phyloP scores from a whole-genome alignment of 805 yeast genomes.

The Hanseniaspora valbyensis region DNA sequence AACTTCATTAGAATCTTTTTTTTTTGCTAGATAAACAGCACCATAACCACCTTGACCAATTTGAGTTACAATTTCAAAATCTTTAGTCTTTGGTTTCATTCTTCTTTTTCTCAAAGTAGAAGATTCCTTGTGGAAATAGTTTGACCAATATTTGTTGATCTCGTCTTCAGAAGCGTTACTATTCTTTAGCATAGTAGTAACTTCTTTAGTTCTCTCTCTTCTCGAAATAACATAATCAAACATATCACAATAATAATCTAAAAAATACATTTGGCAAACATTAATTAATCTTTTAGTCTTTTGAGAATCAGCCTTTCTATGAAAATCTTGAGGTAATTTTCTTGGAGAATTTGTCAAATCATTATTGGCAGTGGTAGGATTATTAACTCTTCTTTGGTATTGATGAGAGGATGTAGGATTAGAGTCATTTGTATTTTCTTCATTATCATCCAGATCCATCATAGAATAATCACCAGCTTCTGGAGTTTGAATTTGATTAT shows the following conservation, averaged over 20 bases:
- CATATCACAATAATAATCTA: slow-evolving; percentile 92
- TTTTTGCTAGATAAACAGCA: slow-evolving; percentile 91
- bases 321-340: slow-evolving; percentile 37
- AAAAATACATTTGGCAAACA: slow-evolving; percentile 85
- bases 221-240: slow-evolving; percentile 84
- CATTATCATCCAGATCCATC: slow-evolving; percentile 28
- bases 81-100: slow-evolving; percentile 84
- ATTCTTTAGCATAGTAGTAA: slow-evolving; percentile 42
- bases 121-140: slow-evolving; percentile 74
- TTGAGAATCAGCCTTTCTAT: slow-evolving; percentile 49
- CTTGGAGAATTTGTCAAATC: slow-evolving; percentile 28
- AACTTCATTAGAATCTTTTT: slow-evolving; percentile 86
- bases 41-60: slow-evolving; percentile 99
- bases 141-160: slow-evolving; percentile 49
- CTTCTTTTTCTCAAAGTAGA: slow-evolving; percentile 78
- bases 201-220: slow-evolving; percentile 67
- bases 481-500: slow-evolving; percentile 18
- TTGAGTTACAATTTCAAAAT: slow-evolving; percentile 92
- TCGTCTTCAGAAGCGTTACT: slow-evolving; percentile 24
- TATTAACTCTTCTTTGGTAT: slow-evolving; percentile 19
- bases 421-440: slow-evolving; percentile 17
- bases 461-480: slow-evolving; percentile 25
- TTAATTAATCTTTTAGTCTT: slow-evolving; percentile 78
- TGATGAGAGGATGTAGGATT: slow-evolving; percentile 7
- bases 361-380: slow-evolving; percentile 1